These are phyloP conservation scores for Eucalyptus marginata DNA, from an alignment of 345 rosid genomes.

Conservation along the genomic window DNA sequence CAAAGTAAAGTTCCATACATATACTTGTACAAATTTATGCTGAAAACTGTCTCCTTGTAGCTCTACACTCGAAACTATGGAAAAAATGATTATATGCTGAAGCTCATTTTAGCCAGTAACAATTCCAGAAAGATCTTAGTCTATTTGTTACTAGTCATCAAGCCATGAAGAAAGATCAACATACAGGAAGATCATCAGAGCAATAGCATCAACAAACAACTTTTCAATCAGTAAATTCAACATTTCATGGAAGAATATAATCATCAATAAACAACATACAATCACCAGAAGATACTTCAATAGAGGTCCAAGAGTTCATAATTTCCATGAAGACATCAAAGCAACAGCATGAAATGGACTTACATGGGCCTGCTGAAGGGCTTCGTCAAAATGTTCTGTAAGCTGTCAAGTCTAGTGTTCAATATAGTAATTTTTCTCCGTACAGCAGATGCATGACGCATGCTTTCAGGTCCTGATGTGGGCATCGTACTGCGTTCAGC, in stretches of 20 bases:
- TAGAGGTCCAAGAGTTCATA: background rate
- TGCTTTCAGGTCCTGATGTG: conserved; percentile 68
- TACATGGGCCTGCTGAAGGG: conserved; percentile 71
- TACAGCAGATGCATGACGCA: conserved; percentile 76
- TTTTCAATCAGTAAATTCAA: background rate
- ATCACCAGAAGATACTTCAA: background rate
- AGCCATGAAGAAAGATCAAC: background rate
- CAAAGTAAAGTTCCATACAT: background rate
- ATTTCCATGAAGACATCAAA: background rate
- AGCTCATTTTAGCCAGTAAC: background rate
- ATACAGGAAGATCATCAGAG: background rate
- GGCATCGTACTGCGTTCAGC: conserved; percentile 45
- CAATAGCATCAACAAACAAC: background rate
- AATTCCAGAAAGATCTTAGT: background rate
- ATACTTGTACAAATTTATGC: background rate
- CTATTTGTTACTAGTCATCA: background rate
- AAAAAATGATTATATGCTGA: background rate
- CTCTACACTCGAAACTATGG: background rate
- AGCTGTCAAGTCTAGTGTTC: conserved; percentile 70
- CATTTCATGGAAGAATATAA: background rate
- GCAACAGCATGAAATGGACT: background rate
- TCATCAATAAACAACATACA: background rate
- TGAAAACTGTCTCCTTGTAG: background rate
- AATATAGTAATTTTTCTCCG: conserved; percentile 87
- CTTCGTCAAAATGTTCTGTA: conserved; percentile 59